Conservation (phyloP, 768 basidiomycete species). For the Suillus lakei region DNA sequence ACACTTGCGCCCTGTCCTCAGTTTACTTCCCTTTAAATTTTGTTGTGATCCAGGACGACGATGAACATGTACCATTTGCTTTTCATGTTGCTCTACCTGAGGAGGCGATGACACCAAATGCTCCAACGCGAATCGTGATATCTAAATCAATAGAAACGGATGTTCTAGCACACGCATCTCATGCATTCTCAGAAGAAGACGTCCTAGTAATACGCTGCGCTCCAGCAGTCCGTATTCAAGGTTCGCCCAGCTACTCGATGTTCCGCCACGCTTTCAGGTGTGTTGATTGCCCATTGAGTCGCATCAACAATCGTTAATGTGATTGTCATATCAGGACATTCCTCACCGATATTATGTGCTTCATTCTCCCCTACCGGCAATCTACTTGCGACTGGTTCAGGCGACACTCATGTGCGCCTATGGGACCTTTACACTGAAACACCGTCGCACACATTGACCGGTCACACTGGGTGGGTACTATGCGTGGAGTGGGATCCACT, state of each 20-base stretch:
- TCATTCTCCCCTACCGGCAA: slow-evolving; percentile 94
- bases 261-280: slow-evolving; percentile 88
- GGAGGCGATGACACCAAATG: slow-evolving; percentile 47
- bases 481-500: slow-evolving; percentile 97
- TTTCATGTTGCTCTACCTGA: slow-evolving; percentile 84
- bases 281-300: slow-evolving; percentile 23
- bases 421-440: slow-evolving; percentile 96
- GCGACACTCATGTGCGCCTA: slow-evolving; percentile 89
- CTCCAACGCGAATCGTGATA: slow-evolving; percentile 81
- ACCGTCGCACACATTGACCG: slow-evolving; percentile 83
- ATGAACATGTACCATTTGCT: slow-evolving; percentile 90
- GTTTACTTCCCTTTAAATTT: not conserved
- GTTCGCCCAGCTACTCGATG: slow-evolving; percentile 94
- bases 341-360: slow-evolving; percentile 92
- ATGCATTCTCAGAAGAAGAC: slow-evolving; percentile 82
- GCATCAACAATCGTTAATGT: slow-evolving; percentile 14
- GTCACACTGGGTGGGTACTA: slow-evolving; percentile 95
- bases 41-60: slow-evolving; percentile 43
- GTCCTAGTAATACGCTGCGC: slow-evolving; percentile 88
- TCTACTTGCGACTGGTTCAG: slow-evolving; percentile 92
- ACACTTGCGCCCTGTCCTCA: slow-evolving; percentile 21
- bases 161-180: slow-evolving; percentile 73
- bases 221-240: slow-evolving; percentile 93
- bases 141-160: slow-evolving; percentile 85
- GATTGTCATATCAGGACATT: slow-evolving; percentile 63